Base-by-base conservation (phyloP, 805 yeast species). In the baker's yeast (Saccharomyces cerevisiae) region DNA sequence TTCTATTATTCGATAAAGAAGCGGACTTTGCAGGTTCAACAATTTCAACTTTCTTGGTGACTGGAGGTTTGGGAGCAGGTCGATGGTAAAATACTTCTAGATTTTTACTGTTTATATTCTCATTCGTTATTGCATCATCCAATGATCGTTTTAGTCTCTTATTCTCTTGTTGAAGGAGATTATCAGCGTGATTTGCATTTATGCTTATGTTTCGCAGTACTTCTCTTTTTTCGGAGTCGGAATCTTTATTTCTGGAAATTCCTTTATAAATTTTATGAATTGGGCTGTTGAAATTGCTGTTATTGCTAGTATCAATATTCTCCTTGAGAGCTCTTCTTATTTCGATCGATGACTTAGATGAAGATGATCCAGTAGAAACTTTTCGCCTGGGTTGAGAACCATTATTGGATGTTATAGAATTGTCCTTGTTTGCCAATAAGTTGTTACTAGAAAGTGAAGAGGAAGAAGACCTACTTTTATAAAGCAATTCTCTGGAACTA, bases 131-230 rank as follows among this genome's bases (percentile, higher is more conserved):
- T 21, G 22, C 30, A 22, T 46, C 48, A 22, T 26, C 48, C 4
- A 27, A 21, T 28, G 48, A 46, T 46, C 29, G 6, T 46, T 28
- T 46, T 11, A 28, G 31, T 46, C 48, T 26, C 13, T 46, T 46
- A 9, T 46, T 46, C 11, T 46, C 22, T 14, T 46, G 48, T 43
- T 22, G 43, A 17, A 36, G 43, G 6, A 9, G 8, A 17, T 17
- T 36, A 8, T 36, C 43, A 24, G 43, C 43, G 17, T 36, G 43
- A 4, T 21, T 36, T 26, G 43, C 52, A 47, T 68, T 68, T 17
- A 65, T 53, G 55, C 64, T 63, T 5, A 67, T 58, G 53, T 53
- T 61, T 49, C 66, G 56, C 51, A 68, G 61, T 17, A 65, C 69
- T 53, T 66, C 70, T 52, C 71, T 56, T 36, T 57, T 64, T 50